Base-by-base conservation (phyloP, 768 basidiomycete species). In the Agrocybe pediades region DNA sequence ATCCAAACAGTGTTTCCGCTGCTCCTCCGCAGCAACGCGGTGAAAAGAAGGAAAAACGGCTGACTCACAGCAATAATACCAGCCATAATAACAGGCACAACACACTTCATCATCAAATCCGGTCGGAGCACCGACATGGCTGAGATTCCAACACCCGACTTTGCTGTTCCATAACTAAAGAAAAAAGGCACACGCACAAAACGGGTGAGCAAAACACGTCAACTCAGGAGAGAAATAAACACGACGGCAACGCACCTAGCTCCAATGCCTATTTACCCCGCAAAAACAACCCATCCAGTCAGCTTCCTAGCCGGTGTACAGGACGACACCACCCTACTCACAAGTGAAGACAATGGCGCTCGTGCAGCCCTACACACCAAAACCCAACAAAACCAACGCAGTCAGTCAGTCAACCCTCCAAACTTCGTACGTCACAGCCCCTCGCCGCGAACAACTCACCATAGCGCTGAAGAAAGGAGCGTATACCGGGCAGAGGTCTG, bases 51-150 rank as follows among this genome's bases (percentile, higher is more conserved):
- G 26, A 46, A 26, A 39, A 56, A 39, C 20, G 23, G 33, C 25
- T 39, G 27, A 86, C 93, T 61, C 62, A 98, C 96, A 71, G 92
- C 96, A 76, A 98, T 97, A 78, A 98, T 98, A 94, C 96, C 96
- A 81, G 96, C 96, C 96, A 98, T 98, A 74, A 99, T 90, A 71
- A 98, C 95, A 42, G 95, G 95, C 48, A 98, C 86, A 60, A 90
- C 88, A 84, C 90, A 95, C 80, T 88, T 94, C 91, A 98, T 96
- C 92, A 98, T 95, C 65, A 88, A 80, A 80, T 96, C 95, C 47
- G 95, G 96, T 58, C 95, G 87, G 54, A 97, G 86, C 62, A 96
- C 92, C 51, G 95, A 93, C 97, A 97, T 98, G 61, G 97, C 95
- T 52, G 94, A 90, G 62, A 97, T 93, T 65, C 94, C 93, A 61